Conservation (phyloP, 495 filamentous ascomycete species). For the Penicillium verhagenii region DNA sequence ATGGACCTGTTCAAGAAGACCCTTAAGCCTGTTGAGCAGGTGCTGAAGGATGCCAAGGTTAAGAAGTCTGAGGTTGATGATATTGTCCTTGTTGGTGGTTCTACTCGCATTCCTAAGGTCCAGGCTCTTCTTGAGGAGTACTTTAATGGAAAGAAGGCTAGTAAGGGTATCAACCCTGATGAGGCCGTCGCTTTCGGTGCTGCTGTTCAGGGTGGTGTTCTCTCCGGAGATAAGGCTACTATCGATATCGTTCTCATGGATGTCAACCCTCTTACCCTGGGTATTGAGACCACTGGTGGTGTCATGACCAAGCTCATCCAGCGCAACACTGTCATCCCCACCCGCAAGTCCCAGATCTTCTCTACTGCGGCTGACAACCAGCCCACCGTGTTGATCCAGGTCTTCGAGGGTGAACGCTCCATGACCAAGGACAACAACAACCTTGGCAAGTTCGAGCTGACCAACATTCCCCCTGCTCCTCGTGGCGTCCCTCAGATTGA, state of each 20-base stretch:
- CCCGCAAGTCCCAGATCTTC: slow-evolving; percentile 99
- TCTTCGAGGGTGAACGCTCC: slow-evolving; percentile 98
- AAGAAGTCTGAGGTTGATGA: slow-evolving; percentile 85
- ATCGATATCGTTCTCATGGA: slow-evolving; percentile 94
- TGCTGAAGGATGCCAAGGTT: slow-evolving; percentile 87
- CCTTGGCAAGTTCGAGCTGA: slow-evolving; percentile 98
- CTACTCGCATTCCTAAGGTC: slow-evolving; percentile 98
- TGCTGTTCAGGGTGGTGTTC: slow-evolving; percentile 96
- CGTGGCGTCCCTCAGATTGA: slow-evolving; percentile 99
- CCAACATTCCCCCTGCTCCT: slow-evolving; percentile 93
- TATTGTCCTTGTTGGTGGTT: slow-evolving; percentile 92
- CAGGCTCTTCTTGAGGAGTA: slow-evolving; percentile 97
- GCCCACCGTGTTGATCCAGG: slow-evolving; percentile 98
- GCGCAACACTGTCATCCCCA: slow-evolving; percentile 98
- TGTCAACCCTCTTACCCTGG: slow-evolving; percentile 92
- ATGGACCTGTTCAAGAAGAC: slow-evolving; percentile 98
- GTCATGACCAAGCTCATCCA: slow-evolving; percentile 99
- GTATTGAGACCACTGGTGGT: slow-evolving; percentile 99
- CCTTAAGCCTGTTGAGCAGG: slow-evolving; percentile 97
- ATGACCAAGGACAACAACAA: slow-evolving; percentile 99
- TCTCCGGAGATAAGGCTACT: slow-evolving; percentile 95
- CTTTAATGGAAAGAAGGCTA: slow-evolving; percentile 99
- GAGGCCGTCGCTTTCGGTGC: slow-evolving; percentile 99
- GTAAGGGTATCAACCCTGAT: slow-evolving; percentile 99
- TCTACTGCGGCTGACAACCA: slow-evolving; percentile 99